Base-by-base conservation (phyloP, 257 asterid genomes). In the Haberlea rhodopensis region DNA sequence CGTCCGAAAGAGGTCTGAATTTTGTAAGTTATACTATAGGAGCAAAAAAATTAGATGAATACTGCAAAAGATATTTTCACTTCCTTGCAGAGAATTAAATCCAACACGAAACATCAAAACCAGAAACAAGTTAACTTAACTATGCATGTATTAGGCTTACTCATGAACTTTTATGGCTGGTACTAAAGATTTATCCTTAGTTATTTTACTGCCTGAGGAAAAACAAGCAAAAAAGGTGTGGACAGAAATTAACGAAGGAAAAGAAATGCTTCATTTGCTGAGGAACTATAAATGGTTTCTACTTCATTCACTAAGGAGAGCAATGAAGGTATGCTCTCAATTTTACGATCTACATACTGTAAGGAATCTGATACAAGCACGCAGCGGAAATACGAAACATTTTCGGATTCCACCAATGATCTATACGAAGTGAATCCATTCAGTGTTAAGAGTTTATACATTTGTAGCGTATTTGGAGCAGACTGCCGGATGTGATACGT, bases 251-350 rank as follows among this genome's bases (percentile, higher is more conserved):
- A 28, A 21, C 21, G 25, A 13, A 18, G 28, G 20, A 53, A 32
- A 32, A 71, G 43, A 53, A 46, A 62, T 24, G 21, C 27, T 52
- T 22, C 67, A 27, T 2, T 26, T 6, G 53, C 31, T 20, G 16
- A 40, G 37, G 59, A 65, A 58, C 7, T 60, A 28, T 40, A 22
- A 63, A 56, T 48, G 10, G 24, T 53, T 13, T 20, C 57, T 37
- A 46, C 53, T 67, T 62, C 48, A 32, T 55, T 18, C 58, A 64
- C 26, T 37, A 54, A 56, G 31, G 19, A 61, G 56, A 71, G 57
- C 51, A 69, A 31, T 21, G 61, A 21, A 24, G 58, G 25, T 20
- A 74, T 21, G 22, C 51, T 25, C 31, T 28, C 31, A 18, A 70
- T 10, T 37, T 37, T 37, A 37, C 16, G 5, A 67, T 26, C 53